Base-by-base conservation (phyloP, 2,329 filamentous ascomycete species). In the Fusarium irregulare region DNA sequence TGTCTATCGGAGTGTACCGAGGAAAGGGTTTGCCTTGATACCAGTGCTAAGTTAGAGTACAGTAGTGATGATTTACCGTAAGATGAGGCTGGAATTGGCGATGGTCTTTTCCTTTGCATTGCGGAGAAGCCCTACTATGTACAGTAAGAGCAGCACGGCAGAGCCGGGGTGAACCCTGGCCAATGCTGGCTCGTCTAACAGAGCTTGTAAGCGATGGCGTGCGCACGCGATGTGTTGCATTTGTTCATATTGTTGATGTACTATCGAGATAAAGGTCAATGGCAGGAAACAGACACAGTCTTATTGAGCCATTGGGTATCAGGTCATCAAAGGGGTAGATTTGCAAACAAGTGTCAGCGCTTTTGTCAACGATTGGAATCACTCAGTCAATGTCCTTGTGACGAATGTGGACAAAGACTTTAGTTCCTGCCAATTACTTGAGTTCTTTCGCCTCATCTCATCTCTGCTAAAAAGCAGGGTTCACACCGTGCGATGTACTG, bases 131-230 rank as follows among this genome's bases (percentile, higher is more conserved):
- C 47, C 67, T 64, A 60, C 47, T 45, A 56, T 57, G 34, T 37
- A 37, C 23, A 50, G 48, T 53, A 49, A 21, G 28, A 53, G 49
- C 21, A 53, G 49, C 21, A 53, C 72, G 64, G 66, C 50, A 56
- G 62, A 57, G 47, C 72, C 72, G 65, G 72, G 65, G 60, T 73
- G 53, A 49, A 61, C 72, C 68, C 64, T 71, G 68, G 55, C 68
- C 47, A 55, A 56, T 57, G 58, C 58, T 66, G 46, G 40, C 54
- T 34, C 40, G 49, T 53, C 12, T 49, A 40, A 42, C 48, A 60
- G 51, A 71, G 44, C 60, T 34, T 63, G 60, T 63, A 70, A 70
- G 70, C 70, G 53, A 71, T 70, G 68, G 61, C 60, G 57, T 64
- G 68, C 64, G 57, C 72, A 59, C 72, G 64, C 66, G 54, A 57